These are phyloP conservation scores for Penicillium samsonianum DNA, from an alignment of 495 filamentous ascomycete species.

Conservation along the genomic window DNA sequence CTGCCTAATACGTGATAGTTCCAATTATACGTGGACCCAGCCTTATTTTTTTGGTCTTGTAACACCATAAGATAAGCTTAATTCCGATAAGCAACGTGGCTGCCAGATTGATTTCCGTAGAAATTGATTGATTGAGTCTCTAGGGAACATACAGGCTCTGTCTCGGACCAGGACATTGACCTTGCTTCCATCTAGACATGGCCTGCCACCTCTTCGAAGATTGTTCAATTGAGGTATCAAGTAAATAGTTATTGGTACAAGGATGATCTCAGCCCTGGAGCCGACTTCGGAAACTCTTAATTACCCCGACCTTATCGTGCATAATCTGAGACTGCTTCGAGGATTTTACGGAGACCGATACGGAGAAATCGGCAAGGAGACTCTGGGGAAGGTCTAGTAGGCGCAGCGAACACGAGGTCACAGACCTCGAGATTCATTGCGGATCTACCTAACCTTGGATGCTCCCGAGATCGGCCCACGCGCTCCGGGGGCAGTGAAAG, in stretches of 20 bases:
- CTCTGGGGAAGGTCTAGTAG: not conserved
- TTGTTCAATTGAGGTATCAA: not conserved
- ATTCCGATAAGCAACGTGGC: not conserved
- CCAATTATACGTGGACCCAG: not conserved
- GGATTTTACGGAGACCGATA: not conserved
- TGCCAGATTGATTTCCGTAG: not conserved
- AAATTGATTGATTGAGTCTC: not conserved
- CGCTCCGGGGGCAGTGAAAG: not conserved
- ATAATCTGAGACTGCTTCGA: not conserved
- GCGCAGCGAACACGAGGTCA: not conserved
- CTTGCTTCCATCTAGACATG: not conserved
- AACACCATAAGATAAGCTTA: conserved; percentile 4
- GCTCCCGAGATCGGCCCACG: not conserved
- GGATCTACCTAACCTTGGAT: not conserved
- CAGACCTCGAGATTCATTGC: not conserved
- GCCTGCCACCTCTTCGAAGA: not conserved
- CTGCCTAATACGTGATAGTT: not conserved
- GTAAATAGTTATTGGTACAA: not conserved
- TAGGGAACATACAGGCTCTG: not conserved
- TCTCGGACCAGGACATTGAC: not conserved
- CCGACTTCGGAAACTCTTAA: not conserved
- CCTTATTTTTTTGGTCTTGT: not conserved
- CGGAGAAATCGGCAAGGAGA: not conserved
- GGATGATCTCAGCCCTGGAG: not conserved
- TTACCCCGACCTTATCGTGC: not conserved